Conservation (phyloP, 148 eudicot species). For the Rhododendron vialii region DNA sequence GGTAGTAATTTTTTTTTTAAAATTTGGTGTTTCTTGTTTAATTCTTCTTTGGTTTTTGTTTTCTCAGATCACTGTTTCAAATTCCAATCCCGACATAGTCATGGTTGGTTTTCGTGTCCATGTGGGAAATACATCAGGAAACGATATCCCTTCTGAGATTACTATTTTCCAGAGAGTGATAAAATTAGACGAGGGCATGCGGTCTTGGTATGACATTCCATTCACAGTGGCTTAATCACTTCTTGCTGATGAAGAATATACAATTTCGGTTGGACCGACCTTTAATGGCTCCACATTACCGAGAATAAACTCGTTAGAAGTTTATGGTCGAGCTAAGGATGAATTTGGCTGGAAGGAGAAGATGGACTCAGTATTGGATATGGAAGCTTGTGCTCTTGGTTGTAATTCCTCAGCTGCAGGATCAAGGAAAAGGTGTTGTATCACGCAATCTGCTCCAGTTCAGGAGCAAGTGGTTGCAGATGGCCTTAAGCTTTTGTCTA, state of each 20-base stretch:
- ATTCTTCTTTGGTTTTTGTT: slow-evolving; percentile 14
- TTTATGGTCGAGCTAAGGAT: slow-evolving; percentile 97
- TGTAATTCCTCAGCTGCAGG: slow-evolving; percentile 56
- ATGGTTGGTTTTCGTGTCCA: slow-evolving; percentile 96
- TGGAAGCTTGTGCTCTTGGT: slow-evolving; percentile 91
- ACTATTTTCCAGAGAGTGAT: slow-evolving; percentile 85
- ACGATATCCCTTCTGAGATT: slow-evolving; percentile 83
- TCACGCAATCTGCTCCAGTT: slow-evolving; percentile 61
- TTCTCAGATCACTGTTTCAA: slow-evolving; percentile 71
- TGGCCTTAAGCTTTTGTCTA: slow-evolving; percentile 85
- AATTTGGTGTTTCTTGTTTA: neutral
- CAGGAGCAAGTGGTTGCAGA: slow-evolving; percentile 91
- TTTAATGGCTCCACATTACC: slow-evolving; percentile 73
- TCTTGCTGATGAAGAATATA: slow-evolving; percentile 93
- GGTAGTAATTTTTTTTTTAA: neutral
- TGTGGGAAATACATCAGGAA: slow-evolving; percentile 87
- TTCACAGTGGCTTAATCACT: slow-evolving; percentile 96
- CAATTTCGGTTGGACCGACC: slow-evolving; percentile 71
- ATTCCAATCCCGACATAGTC: slow-evolving; percentile 92
- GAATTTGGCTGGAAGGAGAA: slow-evolving; percentile 99
- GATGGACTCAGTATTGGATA: slow-evolving; percentile 91
- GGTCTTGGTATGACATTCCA: slow-evolving; percentile 99
- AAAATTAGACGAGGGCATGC: slow-evolving; percentile 95
- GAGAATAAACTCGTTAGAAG: slow-evolving; percentile 85
- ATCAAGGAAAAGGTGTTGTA: slow-evolving; percentile 56